A percentile compares a stretch with the other conserved stretches of the same genome.
phyloP scores from a whole-genome alignment of 2,329 filamentous ascomycete genomes.

The Microsporum ferrugineum region DNA sequence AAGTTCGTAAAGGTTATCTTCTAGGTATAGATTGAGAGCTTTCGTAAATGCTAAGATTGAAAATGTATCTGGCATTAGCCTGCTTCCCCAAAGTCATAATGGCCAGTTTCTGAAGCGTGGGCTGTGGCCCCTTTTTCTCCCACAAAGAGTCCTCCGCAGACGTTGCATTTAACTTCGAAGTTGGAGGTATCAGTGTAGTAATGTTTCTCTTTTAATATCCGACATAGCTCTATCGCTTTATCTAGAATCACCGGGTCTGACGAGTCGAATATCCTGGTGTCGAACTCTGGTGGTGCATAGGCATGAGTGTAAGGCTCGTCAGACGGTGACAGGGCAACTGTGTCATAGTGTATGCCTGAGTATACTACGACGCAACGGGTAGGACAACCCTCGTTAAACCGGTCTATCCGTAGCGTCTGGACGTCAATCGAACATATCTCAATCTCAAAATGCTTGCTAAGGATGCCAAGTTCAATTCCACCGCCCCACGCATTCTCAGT shows the following conservation, averaged over 20 bases:
- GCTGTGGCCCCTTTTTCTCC: slow-evolving; percentile 38
- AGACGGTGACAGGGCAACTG: slow-evolving; percentile 59
- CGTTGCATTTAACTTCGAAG: slow-evolving; percentile 67
- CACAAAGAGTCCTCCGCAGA: slow-evolving; percentile 35
- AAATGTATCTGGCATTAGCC: slow-evolving; percentile 15
- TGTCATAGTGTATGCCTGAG: slow-evolving; percentile 88
- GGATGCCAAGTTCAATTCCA: slow-evolving; percentile 75
- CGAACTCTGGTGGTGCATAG: slow-evolving; percentile 57
- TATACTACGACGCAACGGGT: slow-evolving; percentile 73
- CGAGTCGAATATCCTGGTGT: slow-evolving; percentile 62
- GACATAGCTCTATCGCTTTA: slow-evolving; percentile 53
- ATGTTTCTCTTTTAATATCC: slow-evolving; percentile 56
- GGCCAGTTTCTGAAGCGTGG: slow-evolving; percentile 38
- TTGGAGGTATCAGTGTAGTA: slow-evolving; percentile 84
- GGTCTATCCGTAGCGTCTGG: slow-evolving; percentile 53
- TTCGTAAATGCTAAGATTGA: not conserved
- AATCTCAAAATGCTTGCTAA: slow-evolving; percentile 72
- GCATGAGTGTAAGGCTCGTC: slow-evolving; percentile 20
- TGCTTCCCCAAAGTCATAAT: slow-evolving; percentile 41
- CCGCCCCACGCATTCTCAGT: slow-evolving; percentile 79
- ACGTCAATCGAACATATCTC: slow-evolving; percentile 82
- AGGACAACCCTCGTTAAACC: slow-evolving; percentile 63
- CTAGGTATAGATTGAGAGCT: not conserved
- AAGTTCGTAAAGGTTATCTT: not conserved
- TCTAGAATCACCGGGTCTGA: slow-evolving; percentile 45